Base-by-base conservation (phyloP, 2,329 filamentous ascomycete genomes). In the Xylaria sp. region DNA sequence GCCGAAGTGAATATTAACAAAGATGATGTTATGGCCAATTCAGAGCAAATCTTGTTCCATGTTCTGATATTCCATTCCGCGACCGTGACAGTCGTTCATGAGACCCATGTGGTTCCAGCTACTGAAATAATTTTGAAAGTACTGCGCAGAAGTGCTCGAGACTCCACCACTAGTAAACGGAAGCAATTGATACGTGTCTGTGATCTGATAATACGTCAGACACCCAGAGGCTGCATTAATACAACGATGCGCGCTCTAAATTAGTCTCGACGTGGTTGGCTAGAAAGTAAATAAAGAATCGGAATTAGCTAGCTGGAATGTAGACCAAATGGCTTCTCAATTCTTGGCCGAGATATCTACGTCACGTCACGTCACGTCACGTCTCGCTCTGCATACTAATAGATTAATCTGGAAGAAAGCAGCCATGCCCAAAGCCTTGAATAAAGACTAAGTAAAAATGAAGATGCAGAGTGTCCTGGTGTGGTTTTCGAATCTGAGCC, bases 151-250 rank as follows among this genome's bases (percentile, higher is more conserved):
- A 46, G 33, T 33, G 48, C 15, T 31, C 23, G 17, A 57, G 11
- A 51, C 56, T 57, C 49, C 56, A 63, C 38, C 46, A 20, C 28
- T 15, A 57, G 42, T 33, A 20, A 65, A 57, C 33, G 2, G 17
- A 36, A 46, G 15, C 26, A 54, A 59, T 44, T 61, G 23, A 62
- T 56, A 65, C 61, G 23, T 31, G 38, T 33, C 56, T 36, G 40
- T 59, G 9, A 57, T 17, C 40, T 48, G 23, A 65, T 57, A 38
- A 46, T 49, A 57, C 26, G 44, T 53, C 42, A 53, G 53, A 49
- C 57, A n/a, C 38, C 20, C 31, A 23, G 7, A 40, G 17, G 17
- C n/a, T 7, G 23, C 2, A 6, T 38, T 42, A 11, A 42, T 59
- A 26, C n/a, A 54, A 38, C 13, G 44, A 53, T 31, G 31, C 33